These are phyloP conservation scores for Fistulifera pelliculosa DNA, from an alignment of 108 stramenopile species.

Conservation along the genomic window DNA sequence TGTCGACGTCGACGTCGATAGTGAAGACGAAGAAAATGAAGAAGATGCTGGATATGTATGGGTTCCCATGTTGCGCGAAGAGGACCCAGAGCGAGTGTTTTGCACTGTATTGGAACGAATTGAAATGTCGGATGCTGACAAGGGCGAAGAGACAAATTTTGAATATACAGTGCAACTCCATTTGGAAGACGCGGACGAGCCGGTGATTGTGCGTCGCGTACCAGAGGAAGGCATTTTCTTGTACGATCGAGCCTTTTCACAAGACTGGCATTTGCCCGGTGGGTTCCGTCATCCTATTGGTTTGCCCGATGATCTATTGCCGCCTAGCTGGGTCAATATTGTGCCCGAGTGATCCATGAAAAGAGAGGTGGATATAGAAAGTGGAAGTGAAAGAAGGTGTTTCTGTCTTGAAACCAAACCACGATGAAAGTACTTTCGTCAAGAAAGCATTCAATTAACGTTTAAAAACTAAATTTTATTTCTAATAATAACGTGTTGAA, in stretches of 20 bases:
- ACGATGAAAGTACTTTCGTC: too few species aligned
- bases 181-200: not conserved
- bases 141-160: not conserved
- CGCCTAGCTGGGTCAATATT: constrained; percentile 20
- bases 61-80: constrained; percentile 6
- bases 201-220: constrained; percentile 13
- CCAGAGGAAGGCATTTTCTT: constrained; percentile 17
- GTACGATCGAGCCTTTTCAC: constrained; percentile 24
- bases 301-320: constrained; percentile 45
- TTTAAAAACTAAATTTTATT: too few species aligned
- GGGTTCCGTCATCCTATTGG: constrained; percentile 46
- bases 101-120: constrained; percentile 23
- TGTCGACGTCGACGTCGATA: too few species aligned
- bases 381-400: too few species aligned
- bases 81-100: constrained; percentile 6
- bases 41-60: constrained; percentile 6
- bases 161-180: constrained; percentile 14
- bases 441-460: too few species aligned
- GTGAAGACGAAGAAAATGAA: too few species aligned
- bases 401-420: too few species aligned
- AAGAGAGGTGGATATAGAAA: too few species aligned
- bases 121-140: not conserved
- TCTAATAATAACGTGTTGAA: too few species aligned
- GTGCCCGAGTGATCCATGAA: too few species aligned
- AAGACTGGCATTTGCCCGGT: constrained; percentile 36